phyloP scores from a whole-genome alignment of 73 alveolate species.

The Breviolum minutum region DNA sequence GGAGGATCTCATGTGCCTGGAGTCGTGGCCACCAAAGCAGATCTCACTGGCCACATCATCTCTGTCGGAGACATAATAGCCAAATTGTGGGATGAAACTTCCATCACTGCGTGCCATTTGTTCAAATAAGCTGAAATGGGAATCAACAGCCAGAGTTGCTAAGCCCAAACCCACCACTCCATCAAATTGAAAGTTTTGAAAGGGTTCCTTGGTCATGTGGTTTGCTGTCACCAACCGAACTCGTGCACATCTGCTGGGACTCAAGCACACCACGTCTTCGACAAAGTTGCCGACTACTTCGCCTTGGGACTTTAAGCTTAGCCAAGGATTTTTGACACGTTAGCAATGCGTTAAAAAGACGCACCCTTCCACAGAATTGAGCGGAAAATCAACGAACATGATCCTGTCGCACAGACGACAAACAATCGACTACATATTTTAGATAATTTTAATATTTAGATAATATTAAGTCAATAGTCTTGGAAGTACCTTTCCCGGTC shows the following conservation, averaged over 20 bases:
- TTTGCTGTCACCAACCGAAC: constrained; percentile 30
- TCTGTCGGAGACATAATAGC: constrained; percentile 38
- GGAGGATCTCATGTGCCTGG: constrained; percentile 24
- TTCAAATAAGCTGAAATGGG: constrained; percentile 51
- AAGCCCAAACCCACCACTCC: constrained; percentile 72
- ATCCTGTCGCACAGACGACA: not conserved
- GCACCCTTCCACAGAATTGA: too few relatives aligned
- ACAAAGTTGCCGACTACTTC: constrained; percentile 57
- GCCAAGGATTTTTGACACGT: too few relatives aligned
- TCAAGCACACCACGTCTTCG: constrained; percentile 56
- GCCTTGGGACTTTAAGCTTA: not conserved
- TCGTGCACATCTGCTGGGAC: not conserved
- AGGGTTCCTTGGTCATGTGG: constrained; percentile 48
- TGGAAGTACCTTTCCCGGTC: too few relatives aligned
- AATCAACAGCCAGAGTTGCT: constrained; percentile 39
- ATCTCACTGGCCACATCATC: constrained; percentile 72
- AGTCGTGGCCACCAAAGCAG: constrained; percentile 72
- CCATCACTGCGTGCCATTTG: constrained; percentile 16
- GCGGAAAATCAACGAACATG: too few relatives aligned
- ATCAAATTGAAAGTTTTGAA: constrained; percentile 23
- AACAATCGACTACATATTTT: too few relatives aligned
- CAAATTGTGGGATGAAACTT: constrained; percentile 39
- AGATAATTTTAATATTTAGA: too few relatives aligned
- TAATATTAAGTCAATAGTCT: too few relatives aligned
- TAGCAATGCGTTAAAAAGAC: too few relatives aligned